Conservation (phyloP, 345 rosid species). For the Erysimum cheiranthoides region DNA sequence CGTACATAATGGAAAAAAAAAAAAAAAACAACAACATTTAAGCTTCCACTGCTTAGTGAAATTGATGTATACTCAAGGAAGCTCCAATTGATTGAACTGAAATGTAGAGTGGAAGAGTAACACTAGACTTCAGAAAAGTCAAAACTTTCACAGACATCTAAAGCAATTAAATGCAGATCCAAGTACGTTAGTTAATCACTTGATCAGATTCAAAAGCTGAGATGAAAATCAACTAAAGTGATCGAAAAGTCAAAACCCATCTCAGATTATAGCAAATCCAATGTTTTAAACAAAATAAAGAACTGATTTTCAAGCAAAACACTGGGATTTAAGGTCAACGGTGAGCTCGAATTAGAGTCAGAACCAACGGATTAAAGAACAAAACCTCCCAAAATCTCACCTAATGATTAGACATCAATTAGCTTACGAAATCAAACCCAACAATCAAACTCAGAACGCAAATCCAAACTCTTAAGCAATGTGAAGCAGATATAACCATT, state of each 20-base stretch:
- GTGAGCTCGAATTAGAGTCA: conserved; percentile 11
- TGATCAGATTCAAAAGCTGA: conserved; percentile 19
- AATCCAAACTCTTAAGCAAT: conserved; percentile 7
- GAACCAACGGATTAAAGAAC: conserved; percentile 25
- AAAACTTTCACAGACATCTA: conserved; percentile 5
- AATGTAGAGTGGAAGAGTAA: background rate
- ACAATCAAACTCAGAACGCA: conserved; percentile 13
- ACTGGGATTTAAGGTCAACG: conserved; percentile 37
- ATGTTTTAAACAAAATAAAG: background rate
- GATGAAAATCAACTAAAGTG: background rate
- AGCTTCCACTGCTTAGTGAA: conserved; percentile 7
- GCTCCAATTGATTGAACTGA: conserved; percentile 1
- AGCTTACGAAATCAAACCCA: background rate
- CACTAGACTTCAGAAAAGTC: background rate
- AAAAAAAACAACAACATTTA: no score
- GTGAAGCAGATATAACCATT: conserved; percentile 12
- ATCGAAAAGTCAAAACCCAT: conserved; percentile 29
- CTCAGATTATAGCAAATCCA: conserved; percentile 23
- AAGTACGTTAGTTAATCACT: conserved; percentile 11
- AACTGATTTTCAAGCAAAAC: background rate
- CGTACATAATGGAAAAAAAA: background rate
- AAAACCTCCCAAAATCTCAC: conserved; percentile 12
- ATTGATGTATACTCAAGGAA: conserved; percentile 21
- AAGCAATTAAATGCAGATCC: conserved; percentile 32
- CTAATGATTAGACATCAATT: background rate